Percentiles rank a stretch among this genome's conserved stretches.
phyloP scores from a whole-genome alignment of 345 rosid species.

The Aethionema arabicum region DNA sequence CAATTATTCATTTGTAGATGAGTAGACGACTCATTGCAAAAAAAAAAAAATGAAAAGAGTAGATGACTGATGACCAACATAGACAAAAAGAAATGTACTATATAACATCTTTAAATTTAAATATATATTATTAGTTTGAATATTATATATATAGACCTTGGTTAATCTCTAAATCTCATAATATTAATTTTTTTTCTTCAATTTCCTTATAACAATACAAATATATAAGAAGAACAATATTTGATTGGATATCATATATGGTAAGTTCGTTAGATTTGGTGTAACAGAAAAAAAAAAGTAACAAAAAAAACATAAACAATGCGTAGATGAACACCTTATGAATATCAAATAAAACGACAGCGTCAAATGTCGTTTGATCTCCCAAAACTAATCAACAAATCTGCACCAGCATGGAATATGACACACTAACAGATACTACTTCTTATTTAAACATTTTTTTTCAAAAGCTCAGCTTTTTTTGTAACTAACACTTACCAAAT shows the following conservation, averaged over 20 bases:
- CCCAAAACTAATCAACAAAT: conserved; percentile 20
- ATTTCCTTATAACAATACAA: too few relatives aligned
- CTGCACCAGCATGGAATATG: conserved; percentile 16
- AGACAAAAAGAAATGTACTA: too few relatives aligned
- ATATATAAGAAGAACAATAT: neutral
- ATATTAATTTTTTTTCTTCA: too few relatives aligned
- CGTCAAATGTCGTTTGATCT: conserved; percentile 7
- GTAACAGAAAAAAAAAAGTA: conserved; percentile 13
- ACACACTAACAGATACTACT: conserved; percentile 22
- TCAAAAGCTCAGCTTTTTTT: neutral
- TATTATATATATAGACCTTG: too few relatives aligned
- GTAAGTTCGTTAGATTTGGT: conserved; percentile 30
- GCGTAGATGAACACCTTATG: neutral
- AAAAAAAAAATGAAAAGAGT: too few relatives aligned
- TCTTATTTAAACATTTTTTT: neutral
- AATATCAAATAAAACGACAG: conserved; percentile 2
- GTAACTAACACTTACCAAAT: neutral
- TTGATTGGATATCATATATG: conserved; percentile 5
- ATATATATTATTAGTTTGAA: too few relatives aligned
- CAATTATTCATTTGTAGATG: too few relatives aligned
- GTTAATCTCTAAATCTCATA: too few relatives aligned
- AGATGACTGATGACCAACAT: too few relatives aligned
- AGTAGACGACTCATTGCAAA: too few relatives aligned
- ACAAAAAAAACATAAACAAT: too few relatives aligned
- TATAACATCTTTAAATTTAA: too few relatives aligned